These are phyloP conservation scores for Entonaema liquescens DNA, from an alignment of 495 filamentous ascomycete species.

Conservation along the genomic window DNA sequence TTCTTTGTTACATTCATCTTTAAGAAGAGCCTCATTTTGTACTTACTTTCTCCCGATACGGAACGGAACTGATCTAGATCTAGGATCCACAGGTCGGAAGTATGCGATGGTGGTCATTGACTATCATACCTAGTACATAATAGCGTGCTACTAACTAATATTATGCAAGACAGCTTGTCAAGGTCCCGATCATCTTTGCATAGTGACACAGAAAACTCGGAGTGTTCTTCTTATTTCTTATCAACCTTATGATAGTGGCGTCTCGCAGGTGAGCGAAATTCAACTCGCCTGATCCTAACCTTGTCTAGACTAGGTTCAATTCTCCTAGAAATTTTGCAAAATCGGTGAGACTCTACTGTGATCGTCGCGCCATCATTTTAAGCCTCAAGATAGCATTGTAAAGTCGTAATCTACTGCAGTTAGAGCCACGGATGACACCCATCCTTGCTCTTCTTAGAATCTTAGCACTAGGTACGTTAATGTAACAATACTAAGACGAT, in stretches of 20 bases:
- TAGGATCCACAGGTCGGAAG: background rate
- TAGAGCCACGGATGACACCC: conserved; percentile 10
- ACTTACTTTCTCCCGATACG: background rate
- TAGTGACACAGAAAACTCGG: conserved; percentile 3
- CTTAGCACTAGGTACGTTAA: conserved; percentile 13
- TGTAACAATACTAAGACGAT: conserved; percentile 12
- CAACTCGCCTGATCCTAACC: background rate
- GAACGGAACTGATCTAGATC: conserved; percentile 1
- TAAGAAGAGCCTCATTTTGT: conserved; percentile 24
- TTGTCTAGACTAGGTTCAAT: background rate
- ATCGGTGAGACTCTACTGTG: background rate
- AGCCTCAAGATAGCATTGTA: conserved; percentile 21
- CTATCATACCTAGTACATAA: conserved; percentile 16
- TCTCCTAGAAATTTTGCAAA: background rate
- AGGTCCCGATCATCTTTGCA: conserved; percentile 5
- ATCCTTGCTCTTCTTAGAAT: conserved; percentile 9
- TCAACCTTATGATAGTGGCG: conserved; percentile 20
- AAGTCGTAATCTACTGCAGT: conserved; percentile 29
- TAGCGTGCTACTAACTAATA: conserved; percentile 13
- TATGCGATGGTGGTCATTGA: conserved; percentile 14
- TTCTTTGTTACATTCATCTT: background rate
- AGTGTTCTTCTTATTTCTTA: conserved; percentile 2
- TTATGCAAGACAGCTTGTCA: conserved; percentile 32
- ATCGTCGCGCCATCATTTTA: conserved; percentile 16
- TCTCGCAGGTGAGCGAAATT: conserved; percentile 24